A percentile compares a stretch with the other conserved stretches of the same genome.
Conservation (phyloP, 2,329 filamentous ascomycete species). For the Metarhizium guizhouense region DNA sequence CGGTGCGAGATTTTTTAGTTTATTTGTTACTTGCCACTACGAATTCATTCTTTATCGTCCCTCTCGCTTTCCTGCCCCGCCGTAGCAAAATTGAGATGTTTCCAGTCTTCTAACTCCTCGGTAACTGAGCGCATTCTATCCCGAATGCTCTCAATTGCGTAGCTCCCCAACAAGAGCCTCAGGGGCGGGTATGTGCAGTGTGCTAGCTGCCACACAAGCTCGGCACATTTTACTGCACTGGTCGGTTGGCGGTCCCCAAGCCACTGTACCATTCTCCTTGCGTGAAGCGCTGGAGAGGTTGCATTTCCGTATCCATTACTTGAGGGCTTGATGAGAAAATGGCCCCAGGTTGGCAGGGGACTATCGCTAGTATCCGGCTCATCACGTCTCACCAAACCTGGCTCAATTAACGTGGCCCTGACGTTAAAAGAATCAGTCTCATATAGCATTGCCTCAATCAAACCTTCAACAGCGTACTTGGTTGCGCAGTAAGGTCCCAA, state of each 20-base stretch:
- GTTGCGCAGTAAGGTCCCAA: conserved; percentile 92
- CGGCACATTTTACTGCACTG: conserved; percentile 84
- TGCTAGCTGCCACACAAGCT: conserved; percentile 87
- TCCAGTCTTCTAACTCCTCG: conserved; percentile 93
- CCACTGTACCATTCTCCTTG: conserved; percentile 89
- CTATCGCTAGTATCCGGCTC: conserved; percentile 52
- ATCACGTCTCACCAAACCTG: conserved; percentile 79
- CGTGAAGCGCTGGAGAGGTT: conserved; percentile 78
- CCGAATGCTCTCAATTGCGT: conserved; percentile 90
- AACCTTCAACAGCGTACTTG: conserved; percentile 91
- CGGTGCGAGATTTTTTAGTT: no score
- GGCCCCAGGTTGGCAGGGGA: conserved; percentile 73
- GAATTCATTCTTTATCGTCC: not conserved
- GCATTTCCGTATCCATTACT: conserved; percentile 72
- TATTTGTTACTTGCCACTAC: not conserved
- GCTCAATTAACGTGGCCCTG: conserved; percentile 88
- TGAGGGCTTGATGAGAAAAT: conserved; percentile 82
- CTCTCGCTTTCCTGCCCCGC: not conserved
- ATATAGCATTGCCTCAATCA: conserved; percentile 95
- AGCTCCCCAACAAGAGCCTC: conserved; percentile 78
- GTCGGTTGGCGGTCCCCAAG: conserved; percentile 86
- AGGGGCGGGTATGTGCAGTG: conserved; percentile 93
- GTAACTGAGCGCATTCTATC: conserved; percentile 85
- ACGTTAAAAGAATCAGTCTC: conserved; percentile 88
- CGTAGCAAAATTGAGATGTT: conserved; percentile 63